Evolutionary conservation across 2,329 filamentous ascomycete species (phyloP).

Genomic region (Xylaria polymorpha): DNA sequence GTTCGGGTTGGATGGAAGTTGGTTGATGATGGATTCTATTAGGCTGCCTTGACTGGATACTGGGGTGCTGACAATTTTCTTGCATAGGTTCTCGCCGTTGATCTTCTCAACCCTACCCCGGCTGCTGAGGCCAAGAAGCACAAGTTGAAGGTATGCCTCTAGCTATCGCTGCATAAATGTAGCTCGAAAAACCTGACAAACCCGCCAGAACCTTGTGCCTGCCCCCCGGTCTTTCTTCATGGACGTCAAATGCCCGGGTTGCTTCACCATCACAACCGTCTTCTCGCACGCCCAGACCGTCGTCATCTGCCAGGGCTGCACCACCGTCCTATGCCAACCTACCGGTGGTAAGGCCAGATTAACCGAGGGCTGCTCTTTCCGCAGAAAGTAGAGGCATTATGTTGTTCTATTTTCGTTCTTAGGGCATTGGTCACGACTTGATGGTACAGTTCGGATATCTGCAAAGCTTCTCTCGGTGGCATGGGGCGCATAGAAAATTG

Average conservation of each 20-base stretch:
- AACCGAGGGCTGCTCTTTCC: conserved; percentile 99
- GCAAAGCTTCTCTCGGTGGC: conserved; percentile 62
- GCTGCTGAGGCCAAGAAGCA: conserved; percentile 99
- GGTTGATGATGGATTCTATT: conserved; percentile 16
- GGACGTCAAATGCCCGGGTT: conserved; percentile 99
- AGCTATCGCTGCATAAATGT: conserved; percentile 36
- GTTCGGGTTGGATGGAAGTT: conserved; percentile 12
- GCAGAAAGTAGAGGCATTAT: conserved; percentile 89
- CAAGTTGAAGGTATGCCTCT: conserved; percentile 94
- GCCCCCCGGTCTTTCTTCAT: conserved; percentile 99
- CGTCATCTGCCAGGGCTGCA: conserved; percentile 99
- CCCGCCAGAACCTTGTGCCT: conserved; percentile 84
- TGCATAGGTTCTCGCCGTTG: conserved; percentile 96
- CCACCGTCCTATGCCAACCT: conserved; percentile 98
- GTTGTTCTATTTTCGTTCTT: conserved; percentile 60
- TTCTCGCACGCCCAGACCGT: conserved; percentile 99
- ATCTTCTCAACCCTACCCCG: conserved; percentile 99
- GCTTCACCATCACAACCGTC: conserved; percentile 99
- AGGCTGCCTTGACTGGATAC: conserved; percentile 26
- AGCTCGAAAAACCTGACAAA: conserved; percentile 37
- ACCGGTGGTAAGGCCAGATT: conserved; percentile 99
- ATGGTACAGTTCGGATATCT: conserved; percentile 70
- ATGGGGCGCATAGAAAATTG: conserved; percentile 61
- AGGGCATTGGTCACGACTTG: conserved; percentile 57
- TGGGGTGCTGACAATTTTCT: conserved; percentile 59